Percentiles rank a stretch among this genome's conserved stretches.
These are phyloP conservation scores for Miscanthus lutarioriparius DNA, from an alignment of 176 grass and related monocot genomes.

Conservation along the genomic window DNA sequence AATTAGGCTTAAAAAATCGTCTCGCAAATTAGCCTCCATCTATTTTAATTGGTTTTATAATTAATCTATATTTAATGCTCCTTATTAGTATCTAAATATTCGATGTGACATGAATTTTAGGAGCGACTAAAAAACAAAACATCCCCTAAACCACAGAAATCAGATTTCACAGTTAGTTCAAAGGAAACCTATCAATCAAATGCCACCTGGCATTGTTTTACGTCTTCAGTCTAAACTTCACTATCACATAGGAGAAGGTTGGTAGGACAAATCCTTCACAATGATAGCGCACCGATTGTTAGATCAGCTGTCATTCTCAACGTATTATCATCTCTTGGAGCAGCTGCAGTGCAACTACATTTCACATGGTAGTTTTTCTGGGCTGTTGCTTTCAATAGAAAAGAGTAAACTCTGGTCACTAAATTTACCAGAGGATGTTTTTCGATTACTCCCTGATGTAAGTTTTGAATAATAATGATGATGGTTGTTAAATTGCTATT, in stretches of 20 bases:
- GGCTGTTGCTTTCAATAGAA: neutral
- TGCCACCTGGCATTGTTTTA: neutral
- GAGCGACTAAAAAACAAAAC: no score
- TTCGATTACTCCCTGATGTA: neutral
- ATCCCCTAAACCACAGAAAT: neutral
- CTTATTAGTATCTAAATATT: no score
- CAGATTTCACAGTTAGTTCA: conserved; percentile 10
- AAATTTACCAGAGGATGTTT: neutral
- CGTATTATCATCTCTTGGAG: conserved; percentile 22
- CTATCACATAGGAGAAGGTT: conserved; percentile 22
- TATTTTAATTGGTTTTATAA: no score
- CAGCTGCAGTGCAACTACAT: neutral
- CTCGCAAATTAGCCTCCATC: no score
- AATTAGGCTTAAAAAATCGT: no score
- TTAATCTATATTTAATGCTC: no score
- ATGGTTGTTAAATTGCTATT: neutral
- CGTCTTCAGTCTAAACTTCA: neutral
- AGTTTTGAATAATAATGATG: neutral
- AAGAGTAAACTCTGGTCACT: neutral
- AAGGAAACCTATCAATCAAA: neutral
- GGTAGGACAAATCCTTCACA: conserved; percentile 17
- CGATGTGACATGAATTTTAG: no score
- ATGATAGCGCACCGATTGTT: conserved; percentile 6
- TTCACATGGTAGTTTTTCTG: neutral
- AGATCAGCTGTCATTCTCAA: conserved; percentile 32